Evolutionary conservation across 805 yeast genomes (phyloP).

Genomic region (Kuraishia cidri): DNA sequence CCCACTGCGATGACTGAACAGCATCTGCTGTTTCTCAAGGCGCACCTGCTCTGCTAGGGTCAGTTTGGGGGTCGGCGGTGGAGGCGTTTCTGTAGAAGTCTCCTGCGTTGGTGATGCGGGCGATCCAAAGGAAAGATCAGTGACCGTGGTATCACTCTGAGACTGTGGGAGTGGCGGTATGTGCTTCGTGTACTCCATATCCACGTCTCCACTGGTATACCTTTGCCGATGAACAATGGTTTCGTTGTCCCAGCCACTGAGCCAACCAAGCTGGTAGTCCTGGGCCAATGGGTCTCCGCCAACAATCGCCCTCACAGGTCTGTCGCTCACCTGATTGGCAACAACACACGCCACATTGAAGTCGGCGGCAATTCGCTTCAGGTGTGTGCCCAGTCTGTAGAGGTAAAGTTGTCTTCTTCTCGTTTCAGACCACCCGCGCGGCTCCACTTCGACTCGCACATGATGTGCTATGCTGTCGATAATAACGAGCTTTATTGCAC

Average conservation of each 20-base stretch:
- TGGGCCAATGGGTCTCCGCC: constrained; percentile 28
- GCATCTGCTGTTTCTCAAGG: constrained; percentile 14
- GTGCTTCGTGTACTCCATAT: not conserved
- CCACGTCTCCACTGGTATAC: constrained; percentile 1
- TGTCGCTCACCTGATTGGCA: constrained; percentile 76
- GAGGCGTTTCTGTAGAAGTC: not conserved
- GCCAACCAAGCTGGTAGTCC: constrained; percentile 65
- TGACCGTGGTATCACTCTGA: constrained; percentile 6
- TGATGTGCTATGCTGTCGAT: constrained; percentile 85
- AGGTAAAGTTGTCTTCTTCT: constrained; percentile 32
- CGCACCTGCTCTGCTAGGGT: constrained; percentile 15
- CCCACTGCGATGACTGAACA: too few relatives aligned
- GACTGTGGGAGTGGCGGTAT: not conserved
- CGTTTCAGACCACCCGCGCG: constrained; percentile 20
- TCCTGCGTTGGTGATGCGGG: not conserved
- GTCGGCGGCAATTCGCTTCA: constrained; percentile 38
- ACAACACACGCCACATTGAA: constrained; percentile 54
- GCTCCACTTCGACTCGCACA: constrained; percentile 50
- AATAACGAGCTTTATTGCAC: constrained; percentile 44
- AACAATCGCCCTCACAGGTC: constrained; percentile 23
- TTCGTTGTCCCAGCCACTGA: constrained; percentile 64
- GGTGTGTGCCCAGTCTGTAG: constrained; percentile 30
- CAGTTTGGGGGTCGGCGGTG: not conserved
- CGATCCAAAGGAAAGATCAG: not conserved
- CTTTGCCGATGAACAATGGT: constrained; percentile 21